phyloP scores from a whole-genome alignment of 2,329 filamentous ascomycete species.

The Epichloe sibirici region DNA sequence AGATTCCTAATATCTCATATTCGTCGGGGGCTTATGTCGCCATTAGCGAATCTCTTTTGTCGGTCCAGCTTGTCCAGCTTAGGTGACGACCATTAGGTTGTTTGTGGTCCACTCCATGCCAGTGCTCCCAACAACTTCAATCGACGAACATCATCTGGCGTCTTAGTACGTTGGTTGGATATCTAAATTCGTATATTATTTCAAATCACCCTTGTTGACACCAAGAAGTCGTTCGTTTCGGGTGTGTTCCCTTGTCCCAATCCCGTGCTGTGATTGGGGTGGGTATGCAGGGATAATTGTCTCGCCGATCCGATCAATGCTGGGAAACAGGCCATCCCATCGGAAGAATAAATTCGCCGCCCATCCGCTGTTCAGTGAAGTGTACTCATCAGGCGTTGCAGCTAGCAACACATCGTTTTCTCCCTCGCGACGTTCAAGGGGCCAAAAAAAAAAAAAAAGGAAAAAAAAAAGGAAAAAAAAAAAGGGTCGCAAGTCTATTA shows the following conservation, averaged over 20 bases:
- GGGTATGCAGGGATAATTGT: not conserved
- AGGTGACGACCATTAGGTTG: not conserved
- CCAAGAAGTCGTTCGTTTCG: not conserved
- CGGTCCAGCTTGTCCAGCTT: not conserved
- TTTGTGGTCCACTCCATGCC: not conserved
- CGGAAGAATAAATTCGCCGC: no score
- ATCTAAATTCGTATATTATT: not conserved
- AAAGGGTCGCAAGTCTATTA: no score
- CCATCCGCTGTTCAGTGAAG: no score
- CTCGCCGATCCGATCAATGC: not conserved
- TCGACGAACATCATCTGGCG: not conserved
- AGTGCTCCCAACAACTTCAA: not conserved
- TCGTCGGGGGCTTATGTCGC: not conserved
- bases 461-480: no score
- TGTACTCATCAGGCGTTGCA: no score
- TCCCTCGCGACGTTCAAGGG: no score
- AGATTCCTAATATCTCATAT: not conserved
- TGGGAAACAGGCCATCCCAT: no score
- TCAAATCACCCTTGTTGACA: not conserved
- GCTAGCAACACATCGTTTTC: not conserved
- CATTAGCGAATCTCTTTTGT: not conserved
- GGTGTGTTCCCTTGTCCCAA: no score
- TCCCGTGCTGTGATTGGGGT: not conserved
- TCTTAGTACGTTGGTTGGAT: not conserved
- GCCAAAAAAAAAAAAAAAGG: no score